A percentile compares a stretch with the other conserved stretches of the same genome.
phyloP scores from a whole-genome alignment of 2,329 filamentous ascomycete genomes.

The Drechslera avenae region DNA sequence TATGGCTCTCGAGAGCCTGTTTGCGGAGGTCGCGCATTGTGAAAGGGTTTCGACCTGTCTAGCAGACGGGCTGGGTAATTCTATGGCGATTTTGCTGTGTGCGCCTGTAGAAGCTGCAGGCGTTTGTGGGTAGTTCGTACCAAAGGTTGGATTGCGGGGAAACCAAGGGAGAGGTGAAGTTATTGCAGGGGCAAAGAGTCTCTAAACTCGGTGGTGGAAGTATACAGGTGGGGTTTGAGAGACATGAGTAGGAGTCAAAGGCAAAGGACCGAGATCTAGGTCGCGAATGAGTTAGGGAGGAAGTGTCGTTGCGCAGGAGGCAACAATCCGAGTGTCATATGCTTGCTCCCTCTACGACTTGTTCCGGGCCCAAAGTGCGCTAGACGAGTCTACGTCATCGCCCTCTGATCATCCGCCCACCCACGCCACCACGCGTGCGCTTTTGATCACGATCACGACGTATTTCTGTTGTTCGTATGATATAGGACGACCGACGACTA shows the following conservation, averaged over 20 bases:
- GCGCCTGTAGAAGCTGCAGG: slow-evolving; percentile 17
- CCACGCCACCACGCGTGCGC: not conserved
- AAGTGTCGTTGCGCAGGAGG: slow-evolving; percentile 12
- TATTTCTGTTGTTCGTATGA: too few relatives aligned
- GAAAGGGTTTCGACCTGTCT: not conserved
- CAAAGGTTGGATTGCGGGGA: slow-evolving; percentile 31
- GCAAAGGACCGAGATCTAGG: slow-evolving; percentile 15
- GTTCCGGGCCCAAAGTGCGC: slow-evolving; percentile 20
- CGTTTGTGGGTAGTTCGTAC: slow-evolving; percentile 12
- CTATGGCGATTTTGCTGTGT: not conserved
- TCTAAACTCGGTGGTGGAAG: slow-evolving; percentile 34
- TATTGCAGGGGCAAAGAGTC: slow-evolving; percentile 44
- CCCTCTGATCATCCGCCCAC: not conserved
- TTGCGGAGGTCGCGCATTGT: slow-evolving; percentile 68
- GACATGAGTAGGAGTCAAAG: slow-evolving; percentile 44
- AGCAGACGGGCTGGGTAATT: not conserved
- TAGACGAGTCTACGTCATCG: slow-evolving; percentile 25
- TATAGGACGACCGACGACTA: too few relatives aligned
- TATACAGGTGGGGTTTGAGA: slow-evolving; percentile 34
- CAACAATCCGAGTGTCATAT: slow-evolving; percentile 11
- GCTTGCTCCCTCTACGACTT: slow-evolving; percentile 13
- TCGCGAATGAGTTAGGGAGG: slow-evolving; percentile 8
- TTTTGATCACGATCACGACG: not conserved
- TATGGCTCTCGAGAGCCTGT: slow-evolving; percentile 73
- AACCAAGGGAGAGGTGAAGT: slow-evolving; percentile 21